Evolutionary conservation across 768 basidiomycete genomes (phyloP).

Genomic region (Cystofilobasidium ferigula): DNA sequence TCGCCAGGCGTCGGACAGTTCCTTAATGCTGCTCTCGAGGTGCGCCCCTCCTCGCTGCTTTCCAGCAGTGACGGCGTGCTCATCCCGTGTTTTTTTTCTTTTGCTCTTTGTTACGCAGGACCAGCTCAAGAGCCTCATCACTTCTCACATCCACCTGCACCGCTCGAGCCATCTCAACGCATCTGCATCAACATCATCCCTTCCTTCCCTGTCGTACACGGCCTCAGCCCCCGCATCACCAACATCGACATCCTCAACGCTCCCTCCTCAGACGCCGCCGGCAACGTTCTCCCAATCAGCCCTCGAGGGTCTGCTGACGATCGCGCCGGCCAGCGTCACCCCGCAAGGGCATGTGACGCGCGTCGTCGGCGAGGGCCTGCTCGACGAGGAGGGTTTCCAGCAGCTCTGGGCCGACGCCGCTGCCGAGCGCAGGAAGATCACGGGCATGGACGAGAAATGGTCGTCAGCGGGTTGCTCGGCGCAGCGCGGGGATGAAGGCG

Average conservation of each 20-base stretch:
- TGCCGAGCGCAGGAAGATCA: not conserved
- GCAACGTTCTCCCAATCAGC: conserved; percentile 15
- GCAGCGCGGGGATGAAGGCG: not conserved
- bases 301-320: conserved; percentile 9
- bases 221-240: conserved; percentile 4
- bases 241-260: conserved; percentile 14
- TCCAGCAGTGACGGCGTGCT: not conserved
- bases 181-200: not conserved
- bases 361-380: conserved; percentile 1
- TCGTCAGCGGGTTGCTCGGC: not conserved
- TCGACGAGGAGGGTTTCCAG: conserved; percentile 17
- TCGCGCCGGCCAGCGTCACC: conserved; percentile 1
- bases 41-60: not conserved
- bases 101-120: not conserved
- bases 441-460: conserved; percentile 8
- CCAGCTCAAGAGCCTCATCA: conserved; percentile 21
- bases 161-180: conserved; percentile 14
- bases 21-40: conserved; percentile 14
- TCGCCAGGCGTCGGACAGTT: conserved; percentile 12
- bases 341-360: conserved; percentile 1
- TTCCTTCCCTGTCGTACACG: conserved; percentile 4
- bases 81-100: not conserved
- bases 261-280: conserved; percentile 10
- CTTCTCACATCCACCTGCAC: conserved; percentile 22
- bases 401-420: conserved; percentile 17